Evolutionary conservation across 306 rosid genomes (phyloP).

Genomic region (Fragaria iinumae): DNA sequence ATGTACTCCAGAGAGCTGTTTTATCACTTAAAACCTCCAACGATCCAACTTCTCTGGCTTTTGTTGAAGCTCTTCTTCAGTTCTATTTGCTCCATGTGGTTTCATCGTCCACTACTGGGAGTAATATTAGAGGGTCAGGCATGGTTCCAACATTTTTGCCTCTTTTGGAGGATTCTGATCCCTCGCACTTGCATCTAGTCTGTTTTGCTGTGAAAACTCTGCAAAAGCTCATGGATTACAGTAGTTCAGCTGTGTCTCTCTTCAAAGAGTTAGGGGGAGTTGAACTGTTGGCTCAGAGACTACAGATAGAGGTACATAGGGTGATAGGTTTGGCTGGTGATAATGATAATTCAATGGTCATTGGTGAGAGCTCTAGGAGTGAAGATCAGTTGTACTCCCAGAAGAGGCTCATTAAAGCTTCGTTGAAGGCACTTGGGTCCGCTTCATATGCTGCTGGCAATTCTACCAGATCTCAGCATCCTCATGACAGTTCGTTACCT

Average conservation of each 20-base stretch:
- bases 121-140: constrained; percentile 87
- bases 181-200: constrained; percentile 80
- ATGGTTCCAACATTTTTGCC: constrained; percentile 99
- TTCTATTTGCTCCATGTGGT: constrained; percentile 94
- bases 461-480: constrained; percentile 65
- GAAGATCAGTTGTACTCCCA: constrained; percentile 72
- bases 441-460: constrained; percentile 84
- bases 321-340: constrained; percentile 63
- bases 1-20: constrained; percentile 93
- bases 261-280: constrained; percentile 95
- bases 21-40: constrained; percentile 69
- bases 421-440: constrained; percentile 92
- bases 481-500: constrained; percentile 71
- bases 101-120: constrained; percentile 91
- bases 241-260: constrained; percentile 90
- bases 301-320: constrained; percentile 77
- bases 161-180: constrained; percentile 90
- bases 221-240: constrained; percentile 96
- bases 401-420: constrained; percentile 83
- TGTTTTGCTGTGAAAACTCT: constrained; percentile 94
- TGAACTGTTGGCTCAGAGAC: constrained; percentile 87
- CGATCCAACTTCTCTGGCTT: constrained; percentile 87
- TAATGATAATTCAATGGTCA: constrained; percentile 45
- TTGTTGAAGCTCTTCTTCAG: constrained; percentile 97
- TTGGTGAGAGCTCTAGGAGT: constrained; percentile 71